Base-by-base conservation (phyloP, 768 basidiomycete genomes). In the Phanerochaete carnosa region DNA sequence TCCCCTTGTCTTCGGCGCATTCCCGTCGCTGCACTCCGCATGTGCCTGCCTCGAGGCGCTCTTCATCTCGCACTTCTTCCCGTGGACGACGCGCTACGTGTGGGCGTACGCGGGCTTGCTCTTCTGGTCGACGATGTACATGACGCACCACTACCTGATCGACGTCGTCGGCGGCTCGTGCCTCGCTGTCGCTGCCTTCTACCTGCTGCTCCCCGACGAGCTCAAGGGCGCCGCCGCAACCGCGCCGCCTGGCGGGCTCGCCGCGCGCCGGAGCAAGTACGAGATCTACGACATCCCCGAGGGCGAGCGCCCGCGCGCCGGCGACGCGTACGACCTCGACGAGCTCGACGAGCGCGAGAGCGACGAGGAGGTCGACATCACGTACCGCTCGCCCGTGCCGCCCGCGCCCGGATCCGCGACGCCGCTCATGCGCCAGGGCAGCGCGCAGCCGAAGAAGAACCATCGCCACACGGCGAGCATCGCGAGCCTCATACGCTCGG, bases 111-210 rank as follows among this genome's bases (percentile, higher is more conserved):
- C 87, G 2, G 86, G 84, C 6, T 76, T 92, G 19, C 83, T 99
- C 3, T 98, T 96, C 73, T 99, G 97, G 97, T 88, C 92, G 11
- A 98, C 96, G 25, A 98, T 98, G 96, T 98, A 96, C 78, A 89
- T 96, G 68, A 93, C 92, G 3, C 94, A 97, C 74, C 96, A 98
- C 77, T 98, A 98, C 79, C 89, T 99, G 70, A 95, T 99, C 76
- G 97, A 99, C 70, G 92, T 98, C 70, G 92, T 94, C 52, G 92
- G 88, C 11, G 97, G 97, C 15, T 92, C 90, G 0, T 96, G 95
- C 70, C 83, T 99, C 63, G 89, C 95, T 50, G 88, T 89, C 37
- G 82, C 83, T 22, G 88, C 84, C 68, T 98, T 98, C 80, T 98
- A 94, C 77, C 68, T 91, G 64, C 88, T 88, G 75, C 86, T 98